phyloP scores from a whole-genome alignment of 2,329 filamentous ascomycete genomes.

The Pseudocercospora musae region DNA sequence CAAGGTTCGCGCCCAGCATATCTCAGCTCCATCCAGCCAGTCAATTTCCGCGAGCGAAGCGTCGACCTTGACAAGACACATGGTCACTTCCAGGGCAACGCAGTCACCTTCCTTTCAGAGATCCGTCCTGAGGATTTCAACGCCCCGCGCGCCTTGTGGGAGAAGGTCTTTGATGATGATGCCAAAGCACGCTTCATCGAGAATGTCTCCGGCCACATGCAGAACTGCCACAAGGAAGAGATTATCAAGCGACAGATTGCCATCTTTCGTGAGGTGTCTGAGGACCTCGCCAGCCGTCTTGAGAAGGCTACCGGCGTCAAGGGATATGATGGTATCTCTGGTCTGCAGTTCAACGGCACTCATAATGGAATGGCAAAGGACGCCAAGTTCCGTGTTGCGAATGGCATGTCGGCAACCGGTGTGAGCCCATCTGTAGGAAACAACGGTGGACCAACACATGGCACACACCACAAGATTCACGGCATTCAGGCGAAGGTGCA shows the following conservation, averaged over 20 bases:
- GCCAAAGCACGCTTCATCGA: slow-evolving; percentile 58
- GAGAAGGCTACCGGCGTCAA: slow-evolving; percentile 63
- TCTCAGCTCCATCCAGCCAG: slow-evolving; percentile 52
- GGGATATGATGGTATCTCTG: slow-evolving; percentile 57
- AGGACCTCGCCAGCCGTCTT: slow-evolving; percentile 55
- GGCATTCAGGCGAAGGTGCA: slow-evolving; percentile 1
- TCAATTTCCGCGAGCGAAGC: slow-evolving; percentile 46
- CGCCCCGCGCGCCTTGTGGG: slow-evolving; percentile 57
- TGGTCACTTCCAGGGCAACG: slow-evolving; percentile 49
- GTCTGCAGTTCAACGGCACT: slow-evolving; percentile 57
- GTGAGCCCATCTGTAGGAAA: slow-evolving; percentile 13
- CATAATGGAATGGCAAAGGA: slow-evolving; percentile 60
- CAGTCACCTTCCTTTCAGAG: slow-evolving; percentile 51
- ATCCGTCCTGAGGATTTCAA: slow-evolving; percentile 55
- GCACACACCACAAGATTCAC: slow-evolving; percentile 18
- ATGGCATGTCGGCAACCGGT: slow-evolving; percentile 42
- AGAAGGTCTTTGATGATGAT: slow-evolving; percentile 59
- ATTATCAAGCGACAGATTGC: slow-evolving; percentile 62
- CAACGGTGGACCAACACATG: slow-evolving; percentile 21
- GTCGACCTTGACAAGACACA: slow-evolving; percentile 51
- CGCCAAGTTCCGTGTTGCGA: slow-evolving; percentile 47
- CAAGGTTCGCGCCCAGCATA: slow-evolving; percentile 59
- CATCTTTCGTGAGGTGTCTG: slow-evolving; percentile 62
- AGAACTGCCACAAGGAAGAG: slow-evolving; percentile 55
- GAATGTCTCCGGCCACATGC: slow-evolving; percentile 62